Evolutionary conservation across 306 rosid species (phyloP).

Genomic region (Vicia villosa): DNA sequence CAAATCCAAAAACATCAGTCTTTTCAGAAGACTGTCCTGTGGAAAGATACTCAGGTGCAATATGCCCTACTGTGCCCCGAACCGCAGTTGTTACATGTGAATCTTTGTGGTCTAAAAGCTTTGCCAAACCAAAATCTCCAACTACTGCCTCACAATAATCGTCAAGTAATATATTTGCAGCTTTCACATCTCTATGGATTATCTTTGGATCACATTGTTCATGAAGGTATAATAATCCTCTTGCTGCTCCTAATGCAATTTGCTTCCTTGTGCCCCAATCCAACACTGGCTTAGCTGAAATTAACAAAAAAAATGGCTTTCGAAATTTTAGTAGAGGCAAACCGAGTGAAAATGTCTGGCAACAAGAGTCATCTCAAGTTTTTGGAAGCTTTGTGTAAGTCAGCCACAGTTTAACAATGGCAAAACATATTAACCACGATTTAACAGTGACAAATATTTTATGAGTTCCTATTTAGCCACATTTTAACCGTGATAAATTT

Average conservation of each 20-base stretch:
- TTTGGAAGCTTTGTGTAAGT: too few relatives aligned
- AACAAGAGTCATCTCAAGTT: background rate
- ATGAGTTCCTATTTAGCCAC: too few relatives aligned
- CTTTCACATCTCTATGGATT: conserved; percentile 94
- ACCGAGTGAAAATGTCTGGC: background rate
- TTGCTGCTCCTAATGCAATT: conserved; percentile 84
- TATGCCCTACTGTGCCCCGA: conserved; percentile 93
- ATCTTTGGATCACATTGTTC: conserved; percentile 98
- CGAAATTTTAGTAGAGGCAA: background rate
- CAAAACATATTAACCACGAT: too few relatives aligned
- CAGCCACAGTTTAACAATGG: too few relatives aligned
- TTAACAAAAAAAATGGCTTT: background rate
- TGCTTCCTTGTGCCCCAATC: conserved; percentile 93
- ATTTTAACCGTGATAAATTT: too few relatives aligned
- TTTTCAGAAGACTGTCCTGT: conserved; percentile 97
- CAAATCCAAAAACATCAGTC: conserved; percentile 95
- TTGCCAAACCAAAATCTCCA: conserved; percentile 96
- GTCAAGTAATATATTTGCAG: conserved; percentile 92
- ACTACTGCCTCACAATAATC: conserved; percentile 95
- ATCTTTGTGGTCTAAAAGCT: conserved; percentile 92
- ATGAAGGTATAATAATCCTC: conserved; percentile 87
- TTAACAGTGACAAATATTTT: too few relatives aligned
- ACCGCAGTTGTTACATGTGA: conserved; percentile 97
- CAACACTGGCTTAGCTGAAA: conserved; percentile 72
- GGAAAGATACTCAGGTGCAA: conserved; percentile 94